Conservation (phyloP, 2,329 filamentous ascomycete genomes). For the Rhinocladiella mackenziei region DNA sequence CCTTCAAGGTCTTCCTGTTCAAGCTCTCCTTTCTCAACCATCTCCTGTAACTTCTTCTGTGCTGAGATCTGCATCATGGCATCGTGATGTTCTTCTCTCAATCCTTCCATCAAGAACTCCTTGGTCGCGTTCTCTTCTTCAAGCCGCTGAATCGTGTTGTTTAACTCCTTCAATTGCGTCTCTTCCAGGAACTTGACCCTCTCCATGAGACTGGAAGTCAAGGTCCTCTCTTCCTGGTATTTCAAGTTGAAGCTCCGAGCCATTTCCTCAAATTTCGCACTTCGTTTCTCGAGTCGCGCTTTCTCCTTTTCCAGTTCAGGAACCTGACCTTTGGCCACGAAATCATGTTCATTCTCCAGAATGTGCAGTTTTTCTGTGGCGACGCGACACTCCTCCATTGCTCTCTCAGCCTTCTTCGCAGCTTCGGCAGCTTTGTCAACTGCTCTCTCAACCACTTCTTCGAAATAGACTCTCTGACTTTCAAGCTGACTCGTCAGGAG, state of each 20-base stretch:
- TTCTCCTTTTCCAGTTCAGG: slow-evolving; percentile 69
- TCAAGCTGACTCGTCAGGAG: slow-evolving; percentile 90
- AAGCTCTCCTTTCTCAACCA: slow-evolving; percentile 63
- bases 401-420: slow-evolving; percentile 58
- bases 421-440: slow-evolving; percentile 84
- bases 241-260: slow-evolving; percentile 71
- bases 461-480: slow-evolving; percentile 87
- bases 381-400: slow-evolving; percentile 61
- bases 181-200: slow-evolving; percentile 64
- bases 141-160: slow-evolving; percentile 36
- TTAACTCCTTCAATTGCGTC: slow-evolving; percentile 54
- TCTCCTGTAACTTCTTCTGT: slow-evolving; percentile 24
- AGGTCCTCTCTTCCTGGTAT: slow-evolving; percentile 79
- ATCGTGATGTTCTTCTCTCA: slow-evolving; percentile 27
- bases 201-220: slow-evolving; percentile 75
- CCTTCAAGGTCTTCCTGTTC: slow-evolving; percentile 67
- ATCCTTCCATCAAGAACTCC: slow-evolving; percentile 27
- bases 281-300: slow-evolving; percentile 63
- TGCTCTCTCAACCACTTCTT: slow-evolving; percentile 83
- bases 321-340: slow-evolving; percentile 39
- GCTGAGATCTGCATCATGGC: slow-evolving; percentile 29
- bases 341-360: slow-evolving; percentile 21
- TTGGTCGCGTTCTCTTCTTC: slow-evolving; percentile 32
- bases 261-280: slow-evolving; percentile 68
- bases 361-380: slow-evolving; percentile 34